Conservation (phyloP, 2,329 filamentous ascomycete genomes). For the Gnomoniopsis sp. region DNA sequence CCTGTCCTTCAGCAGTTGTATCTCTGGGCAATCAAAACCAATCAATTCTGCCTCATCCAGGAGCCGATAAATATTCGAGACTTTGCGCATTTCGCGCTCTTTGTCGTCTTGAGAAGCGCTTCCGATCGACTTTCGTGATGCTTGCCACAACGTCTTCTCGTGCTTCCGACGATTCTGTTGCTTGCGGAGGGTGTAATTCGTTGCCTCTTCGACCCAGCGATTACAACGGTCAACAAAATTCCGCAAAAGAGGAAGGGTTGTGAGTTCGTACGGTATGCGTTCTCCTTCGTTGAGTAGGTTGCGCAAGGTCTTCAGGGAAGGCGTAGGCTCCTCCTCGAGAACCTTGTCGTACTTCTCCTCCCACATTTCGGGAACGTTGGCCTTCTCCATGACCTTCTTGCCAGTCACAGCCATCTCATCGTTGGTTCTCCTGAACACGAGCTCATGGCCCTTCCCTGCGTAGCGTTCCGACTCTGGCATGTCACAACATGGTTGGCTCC, state of each 20-base stretch:
- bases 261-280: conserved; percentile 87
- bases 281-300: conserved; percentile 88
- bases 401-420: conserved; percentile 64
- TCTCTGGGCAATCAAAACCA: conserved; percentile 91
- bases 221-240: conserved; percentile 95
- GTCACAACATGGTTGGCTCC: conserved; percentile 76
- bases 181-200: conserved; percentile 93
- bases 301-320: conserved; percentile 81
- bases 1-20: conserved; percentile 78
- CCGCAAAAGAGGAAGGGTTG: conserved; percentile 75
- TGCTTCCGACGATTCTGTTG: conserved; percentile 96
- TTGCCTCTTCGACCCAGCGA: conserved; percentile 96
- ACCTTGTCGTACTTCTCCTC: conserved; percentile 83
- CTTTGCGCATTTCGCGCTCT: conserved; percentile 82
- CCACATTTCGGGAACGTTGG: conserved; percentile 82
- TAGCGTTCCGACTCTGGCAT: conserved; percentile 64
- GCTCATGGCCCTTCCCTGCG: conserved; percentile 64
- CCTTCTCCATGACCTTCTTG: conserved; percentile 81
- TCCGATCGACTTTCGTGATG: conserved; percentile 65
- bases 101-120: conserved; percentile 63
- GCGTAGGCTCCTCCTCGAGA: conserved; percentile 78
- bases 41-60: conserved; percentile 80
- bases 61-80: conserved; percentile 83
- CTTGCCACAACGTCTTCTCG: conserved; percentile 79
- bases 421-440: conserved; percentile 75